Base-by-base conservation (phyloP, 1,284 basidiomycete genomes). In the Earliella scabrosa region DNA sequence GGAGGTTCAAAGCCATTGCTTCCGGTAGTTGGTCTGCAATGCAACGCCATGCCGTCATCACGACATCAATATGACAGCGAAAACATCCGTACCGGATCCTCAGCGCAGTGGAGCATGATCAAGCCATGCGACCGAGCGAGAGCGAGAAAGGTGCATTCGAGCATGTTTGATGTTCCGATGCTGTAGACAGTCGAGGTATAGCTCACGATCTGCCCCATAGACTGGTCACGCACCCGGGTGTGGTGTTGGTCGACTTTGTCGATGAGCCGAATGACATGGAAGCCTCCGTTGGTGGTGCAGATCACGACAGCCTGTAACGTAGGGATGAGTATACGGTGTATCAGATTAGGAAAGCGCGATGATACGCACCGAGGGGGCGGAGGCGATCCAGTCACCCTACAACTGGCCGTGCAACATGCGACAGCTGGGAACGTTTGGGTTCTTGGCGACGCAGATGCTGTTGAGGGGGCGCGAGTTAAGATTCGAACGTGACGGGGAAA, bases 251-350 rank as follows among this genome's bases (percentile, higher is more conserved):
- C n/a, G n/a, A n/a, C n/a, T n/a, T n/a, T n/a, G n/a, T 72, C 69
- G n/a, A 73, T 64, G 13, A 69, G 72, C 44, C 70, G 62, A 39
- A 77, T 76, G 0, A 73, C 70, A 7, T 80, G 69, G 38, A 80
- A 73, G 0, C 66, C 71, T 2, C 78, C 74, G 40, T 80, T 77
- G 14, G 73, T 75, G 3, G 71, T 73, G 47, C 80, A 58, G 9
- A 79, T 68, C 5, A 78, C 77, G 2, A 75, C 71, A 0, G 77
- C 68, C 77, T 79, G 44, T 11, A n/a, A n/a, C n/a, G n/a, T n/a
- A n/a, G n/a, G n/a, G n/a, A 31, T 13, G 13, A 31, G 13, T 31
- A 13, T 13, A 13, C 13, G 29, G 29, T 31, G n/a, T 21, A 5
- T 48, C 13, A 26, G 36, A 6, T 4, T 29, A 24, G 18, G 14